phyloP scores from a whole-genome alignment of 345 rosid species.

The Punica granatum region DNA sequence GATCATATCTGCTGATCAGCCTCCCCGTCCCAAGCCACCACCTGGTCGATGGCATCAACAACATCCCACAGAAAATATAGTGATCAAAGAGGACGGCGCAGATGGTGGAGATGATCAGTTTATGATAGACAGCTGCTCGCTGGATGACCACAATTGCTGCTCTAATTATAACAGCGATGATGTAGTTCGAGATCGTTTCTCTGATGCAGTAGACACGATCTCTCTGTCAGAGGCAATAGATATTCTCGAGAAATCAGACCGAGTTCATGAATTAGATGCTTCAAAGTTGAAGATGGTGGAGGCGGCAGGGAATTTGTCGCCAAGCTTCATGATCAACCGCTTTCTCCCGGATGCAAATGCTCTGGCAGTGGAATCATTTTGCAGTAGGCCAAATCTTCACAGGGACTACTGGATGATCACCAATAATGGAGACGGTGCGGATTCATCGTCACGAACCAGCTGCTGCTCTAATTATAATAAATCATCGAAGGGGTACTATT shows the following conservation, averaged over 20 bases:
- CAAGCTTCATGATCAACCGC: constrained; percentile 64
- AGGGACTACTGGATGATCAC: neutral
- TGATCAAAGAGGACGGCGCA: neutral
- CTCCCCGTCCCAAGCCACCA: neutral
- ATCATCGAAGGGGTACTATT: constrained; percentile 4
- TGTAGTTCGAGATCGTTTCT: constrained; percentile 28
- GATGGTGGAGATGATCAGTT: neutral
- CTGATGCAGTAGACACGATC: constrained; percentile 47
- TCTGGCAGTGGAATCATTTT: constrained; percentile 39
- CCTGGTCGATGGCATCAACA: neutral
- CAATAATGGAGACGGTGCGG: neutral
- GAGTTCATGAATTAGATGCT: constrained; percentile 5
- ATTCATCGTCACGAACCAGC: constrained; percentile 27
- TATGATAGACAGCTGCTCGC: neutral
- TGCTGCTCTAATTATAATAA: too few species aligned
- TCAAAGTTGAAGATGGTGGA: constrained; percentile 29
- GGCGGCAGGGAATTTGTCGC: constrained; percentile 26
- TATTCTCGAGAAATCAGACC: constrained; percentile 47
- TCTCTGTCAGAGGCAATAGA: constrained; percentile 84
- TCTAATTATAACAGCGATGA: constrained; percentile 5
- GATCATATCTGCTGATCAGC: neutral
- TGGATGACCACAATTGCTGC: neutral
- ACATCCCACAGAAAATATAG: neutral
- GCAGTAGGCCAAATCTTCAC: neutral
- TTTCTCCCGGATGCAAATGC: constrained; percentile 77